phyloP scores from a whole-genome alignment of 192 early-diverging fungal genomes.

The Backusella morwellensis region DNA sequence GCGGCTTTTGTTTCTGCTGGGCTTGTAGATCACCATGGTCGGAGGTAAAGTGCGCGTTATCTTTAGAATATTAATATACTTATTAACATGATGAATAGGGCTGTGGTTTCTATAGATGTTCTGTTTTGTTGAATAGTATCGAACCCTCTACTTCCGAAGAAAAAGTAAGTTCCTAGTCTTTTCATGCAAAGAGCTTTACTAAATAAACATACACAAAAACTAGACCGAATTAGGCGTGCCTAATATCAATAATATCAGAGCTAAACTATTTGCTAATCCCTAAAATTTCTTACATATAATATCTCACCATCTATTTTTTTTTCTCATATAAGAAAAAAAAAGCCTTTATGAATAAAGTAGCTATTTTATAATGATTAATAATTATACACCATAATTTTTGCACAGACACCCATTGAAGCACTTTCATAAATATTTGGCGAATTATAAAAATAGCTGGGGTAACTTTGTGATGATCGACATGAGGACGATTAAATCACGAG shows the following conservation, averaged over 20 bases:
- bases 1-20: conserved; percentile 68
- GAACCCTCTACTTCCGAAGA: not conserved
- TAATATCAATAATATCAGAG: conserved; percentile 35
- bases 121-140: not conserved
- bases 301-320: not conserved
- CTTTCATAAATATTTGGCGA: not conserved
- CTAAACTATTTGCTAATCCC: not conserved
- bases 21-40: conserved; percentile 55
- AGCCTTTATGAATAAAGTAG: not conserved
- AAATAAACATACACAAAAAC: not conserved
- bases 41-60: conserved; percentile 27
- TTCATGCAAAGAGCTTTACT: not conserved
- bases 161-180: not conserved
- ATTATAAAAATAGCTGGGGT: not conserved
- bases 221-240: conserved; percentile 64
- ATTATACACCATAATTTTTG: not conserved
- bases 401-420: not conserved
- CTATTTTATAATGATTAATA: not conserved
- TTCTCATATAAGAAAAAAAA: not conserved
- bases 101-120: conserved; percentile 57
- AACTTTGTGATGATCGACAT: not conserved
- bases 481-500: not conserved
- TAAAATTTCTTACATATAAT: not conserved
- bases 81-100: conserved; percentile 10
- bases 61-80: not conserved